Conservation (phyloP, 1,284 basidiomycete species). For the Leccinum pachyderme region DNA sequence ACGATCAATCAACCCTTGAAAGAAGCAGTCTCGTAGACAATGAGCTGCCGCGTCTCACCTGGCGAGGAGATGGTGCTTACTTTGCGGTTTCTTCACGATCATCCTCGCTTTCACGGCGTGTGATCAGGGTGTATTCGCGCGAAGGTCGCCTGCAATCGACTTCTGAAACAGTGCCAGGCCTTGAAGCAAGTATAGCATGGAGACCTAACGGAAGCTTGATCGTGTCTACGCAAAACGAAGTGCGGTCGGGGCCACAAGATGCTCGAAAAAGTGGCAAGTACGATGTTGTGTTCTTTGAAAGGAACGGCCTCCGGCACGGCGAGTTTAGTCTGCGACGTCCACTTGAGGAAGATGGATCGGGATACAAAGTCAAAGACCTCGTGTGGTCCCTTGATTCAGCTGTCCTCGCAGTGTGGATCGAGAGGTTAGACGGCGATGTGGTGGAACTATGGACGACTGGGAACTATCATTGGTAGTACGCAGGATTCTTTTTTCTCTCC, state of each 20-base stretch:
- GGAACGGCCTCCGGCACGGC: conserved; percentile 90
- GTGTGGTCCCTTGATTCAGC: conserved; percentile 90
- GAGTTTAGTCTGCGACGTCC: conserved; percentile 75
- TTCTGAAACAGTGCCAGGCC: conserved; percentile 78
- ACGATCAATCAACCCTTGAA: conserved; percentile 47
- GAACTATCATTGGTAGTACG: conserved; percentile 90
- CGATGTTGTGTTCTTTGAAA: conserved; percentile 93
- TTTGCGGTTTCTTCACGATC: conserved; percentile 82
- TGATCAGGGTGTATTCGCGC: conserved; percentile 81
- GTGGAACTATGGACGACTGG: conserved; percentile 95
- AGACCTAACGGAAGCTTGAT: conserved; percentile 88
- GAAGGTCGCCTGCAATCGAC: conserved; percentile 81
- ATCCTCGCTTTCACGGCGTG: conserved; percentile 40
- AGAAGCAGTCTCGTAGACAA: conserved; percentile 74
- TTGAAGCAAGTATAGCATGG: conserved; percentile 85
- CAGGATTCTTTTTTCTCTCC: not conserved
- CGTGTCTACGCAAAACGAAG: conserved; percentile 80
- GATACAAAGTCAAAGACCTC: conserved; percentile 73
- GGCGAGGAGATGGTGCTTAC: conserved; percentile 90
- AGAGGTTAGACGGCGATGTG: conserved; percentile 67
- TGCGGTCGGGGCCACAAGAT: conserved; percentile 62
- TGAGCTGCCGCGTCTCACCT: conserved; percentile 72
- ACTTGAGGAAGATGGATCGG: conserved; percentile 43
- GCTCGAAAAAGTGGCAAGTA: conserved; percentile 69
- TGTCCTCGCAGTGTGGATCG: conserved; percentile 84